Base-by-base conservation (phyloP, 2,329 filamentous ascomycete genomes). In the Elsinoe necatrix region DNA sequence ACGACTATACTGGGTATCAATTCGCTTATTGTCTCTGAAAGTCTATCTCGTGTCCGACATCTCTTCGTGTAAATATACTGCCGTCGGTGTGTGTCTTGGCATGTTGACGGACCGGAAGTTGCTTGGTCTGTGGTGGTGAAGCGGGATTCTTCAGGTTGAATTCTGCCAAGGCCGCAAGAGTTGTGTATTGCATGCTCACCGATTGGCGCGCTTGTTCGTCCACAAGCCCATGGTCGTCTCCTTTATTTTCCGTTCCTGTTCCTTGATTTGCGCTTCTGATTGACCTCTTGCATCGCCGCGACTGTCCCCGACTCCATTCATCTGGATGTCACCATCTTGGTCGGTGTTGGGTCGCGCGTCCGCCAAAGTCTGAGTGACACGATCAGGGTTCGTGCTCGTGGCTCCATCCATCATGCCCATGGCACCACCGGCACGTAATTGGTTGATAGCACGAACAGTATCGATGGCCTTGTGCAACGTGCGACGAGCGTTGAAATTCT, bases 381-480 rank as follows among this genome's bases (percentile, higher is more conserved):
- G 61, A 52, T 67, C 63, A 2, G 82, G 82, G 62, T 83, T 79
- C 52, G 76, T 72, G 43, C 77, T 80, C 68, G 77, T 74, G 3
- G 77, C 77, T 4, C 81, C 81, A 57, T 84, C 81, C 79, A 82
- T 81, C 76, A 83, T 81, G 2, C 70, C 74, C 37, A 81, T 75
- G 9, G 69, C 65, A 2, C 78, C 78, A 25, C 80, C 81, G 39
- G 83, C 81, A 60, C 82, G 74, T 12, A 85, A 70, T 68, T 85
- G 84, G 65, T 85, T 85, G 68, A 85, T 85, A 1, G 82, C 82
- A 21, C 82, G 75, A 29, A 85, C 83, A 0, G 82, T 85, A 67
- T 85, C 82, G 63, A 85, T 85, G 14, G 82, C 82, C 57, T 82
- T 83, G 68, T 85, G 82, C 34, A 85, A 72, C 11, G 82, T 85